Conservation (phyloP, 139 green algal species). For the Chlamydomonas incerta region DNA sequence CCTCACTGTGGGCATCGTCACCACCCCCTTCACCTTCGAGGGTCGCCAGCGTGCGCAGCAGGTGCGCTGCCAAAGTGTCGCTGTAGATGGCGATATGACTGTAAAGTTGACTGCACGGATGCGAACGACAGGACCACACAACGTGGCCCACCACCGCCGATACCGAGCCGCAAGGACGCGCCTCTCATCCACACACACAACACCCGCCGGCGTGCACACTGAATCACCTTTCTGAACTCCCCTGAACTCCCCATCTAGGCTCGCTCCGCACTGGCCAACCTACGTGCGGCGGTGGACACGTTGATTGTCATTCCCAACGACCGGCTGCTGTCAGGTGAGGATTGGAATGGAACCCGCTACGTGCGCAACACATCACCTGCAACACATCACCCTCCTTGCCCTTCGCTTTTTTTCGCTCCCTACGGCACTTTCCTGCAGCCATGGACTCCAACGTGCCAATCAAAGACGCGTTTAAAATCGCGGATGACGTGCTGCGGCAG, state of each 20-base stretch:
- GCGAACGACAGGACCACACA: no score
- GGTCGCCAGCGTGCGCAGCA: constrained; percentile 86
- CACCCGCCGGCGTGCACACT: no score
- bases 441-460: constrained; percentile 76
- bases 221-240: no score
- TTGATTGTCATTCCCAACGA: constrained; percentile 99
- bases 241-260: constrained; percentile 59
- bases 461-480: constrained; percentile 91
- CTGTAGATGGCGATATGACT: no score
- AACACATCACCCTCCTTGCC: no score
- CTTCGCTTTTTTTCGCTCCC: not conserved
- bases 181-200: no score
- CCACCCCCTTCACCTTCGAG: constrained; percentile 97
- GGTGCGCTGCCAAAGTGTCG: constrained; percentile 59
- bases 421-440: constrained; percentile 25
- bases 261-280: constrained; percentile 75
- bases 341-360: no score
- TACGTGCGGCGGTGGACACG: constrained; percentile 91
- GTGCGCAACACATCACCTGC: no score
- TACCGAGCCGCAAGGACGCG: no score
- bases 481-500: constrained; percentile 92
- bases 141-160: no score
- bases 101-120: no score
- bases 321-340: constrained; percentile 75
- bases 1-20: constrained; percentile 97